Percentiles rank a stretch among this genome's conserved stretches.
phyloP scores from a whole-genome alignment of 2,329 filamentous ascomycete species.

The Xylogone sp. region DNA sequence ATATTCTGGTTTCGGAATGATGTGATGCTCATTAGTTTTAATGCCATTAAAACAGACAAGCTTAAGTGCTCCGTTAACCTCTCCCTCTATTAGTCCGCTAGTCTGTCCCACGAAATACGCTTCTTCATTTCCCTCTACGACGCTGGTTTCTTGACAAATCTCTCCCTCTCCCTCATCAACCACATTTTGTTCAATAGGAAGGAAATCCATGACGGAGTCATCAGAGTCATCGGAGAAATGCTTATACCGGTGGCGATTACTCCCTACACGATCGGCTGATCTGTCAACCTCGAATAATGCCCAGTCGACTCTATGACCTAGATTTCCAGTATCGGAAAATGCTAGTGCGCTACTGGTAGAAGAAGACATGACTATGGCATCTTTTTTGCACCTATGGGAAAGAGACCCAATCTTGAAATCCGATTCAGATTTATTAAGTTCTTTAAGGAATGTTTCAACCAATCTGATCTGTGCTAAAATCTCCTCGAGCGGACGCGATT shows the following conservation, averaged over 20 bases:
- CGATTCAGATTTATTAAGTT: too few relatives aligned
- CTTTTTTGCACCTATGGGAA: too few relatives aligned
- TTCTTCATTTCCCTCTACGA: not conserved
- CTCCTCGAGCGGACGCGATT: too few relatives aligned
- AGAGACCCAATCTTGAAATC: too few relatives aligned
- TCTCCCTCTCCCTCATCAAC: not conserved
- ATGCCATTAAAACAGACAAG: not conserved
- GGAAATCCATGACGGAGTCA: not conserved
- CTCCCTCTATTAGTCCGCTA: not conserved
- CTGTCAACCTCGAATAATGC: constrained; percentile 1
- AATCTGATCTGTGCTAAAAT: too few relatives aligned
- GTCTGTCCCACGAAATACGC: constrained; percentile 1
- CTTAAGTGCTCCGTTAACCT: not conserved
- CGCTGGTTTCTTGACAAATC: not conserved
- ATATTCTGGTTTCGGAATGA: not conserved
- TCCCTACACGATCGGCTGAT: not conserved
- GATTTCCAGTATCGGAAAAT: not conserved
- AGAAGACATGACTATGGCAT: too few relatives aligned
- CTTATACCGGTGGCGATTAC: not conserved
- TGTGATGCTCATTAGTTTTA: not conserved
- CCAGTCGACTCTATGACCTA: not conserved
- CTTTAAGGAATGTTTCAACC: too few relatives aligned
- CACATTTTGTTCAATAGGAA: not conserved
- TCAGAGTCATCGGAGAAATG: not conserved
- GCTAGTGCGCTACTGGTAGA: too few relatives aligned